Percentiles rank a stretch among this genome's conserved stretches.
Conservation (phyloP, 1,284 basidiomycete species). For the Irpex sp. region DNA sequence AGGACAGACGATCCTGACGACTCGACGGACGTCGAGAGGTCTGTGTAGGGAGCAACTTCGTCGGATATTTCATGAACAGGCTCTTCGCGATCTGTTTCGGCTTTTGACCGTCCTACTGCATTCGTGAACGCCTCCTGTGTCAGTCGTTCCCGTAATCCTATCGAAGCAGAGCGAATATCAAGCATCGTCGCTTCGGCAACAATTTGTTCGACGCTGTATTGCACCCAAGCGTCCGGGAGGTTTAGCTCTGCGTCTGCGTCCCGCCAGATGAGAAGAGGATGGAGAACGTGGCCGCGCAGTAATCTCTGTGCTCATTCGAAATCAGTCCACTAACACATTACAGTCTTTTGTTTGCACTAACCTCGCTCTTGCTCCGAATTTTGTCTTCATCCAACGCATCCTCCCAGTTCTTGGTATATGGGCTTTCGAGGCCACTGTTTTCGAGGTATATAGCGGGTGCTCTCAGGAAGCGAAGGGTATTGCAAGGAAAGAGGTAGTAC, state of each 20-base stretch:
- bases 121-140: constrained; percentile 3
- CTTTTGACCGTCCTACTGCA: neutral
- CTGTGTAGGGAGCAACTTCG: neutral
- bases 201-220: constrained; percentile 65
- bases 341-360: constrained; percentile 24
- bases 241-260: constrained; percentile 62
- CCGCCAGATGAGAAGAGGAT: constrained; percentile 68
- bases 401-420: constrained; percentile 62
- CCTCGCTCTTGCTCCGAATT: constrained; percentile 67
- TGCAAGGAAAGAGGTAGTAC: constrained; percentile 88
- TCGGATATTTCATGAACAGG: neutral
- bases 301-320: constrained; percentile 44
- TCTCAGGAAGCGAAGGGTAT: constrained; percentile 73
- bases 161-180: constrained; percentile 54
- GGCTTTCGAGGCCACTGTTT: constrained; percentile 44
- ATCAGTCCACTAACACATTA: constrained; percentile 7
- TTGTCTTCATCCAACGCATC: constrained; percentile 66
- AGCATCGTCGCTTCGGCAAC: constrained; percentile 71
- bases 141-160: constrained; percentile 34
- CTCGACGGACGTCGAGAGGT: constrained; percentile 14
- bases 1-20: constrained; percentile 12
- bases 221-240: constrained; percentile 62
- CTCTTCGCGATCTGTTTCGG: neutral
- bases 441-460: constrained; percentile 61
- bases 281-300: constrained; percentile 69